These are phyloP conservation scores for Thermomyces lanuginosus DNA, from an alignment of 2,329 filamentous ascomycete species.

Conservation along the genomic window DNA sequence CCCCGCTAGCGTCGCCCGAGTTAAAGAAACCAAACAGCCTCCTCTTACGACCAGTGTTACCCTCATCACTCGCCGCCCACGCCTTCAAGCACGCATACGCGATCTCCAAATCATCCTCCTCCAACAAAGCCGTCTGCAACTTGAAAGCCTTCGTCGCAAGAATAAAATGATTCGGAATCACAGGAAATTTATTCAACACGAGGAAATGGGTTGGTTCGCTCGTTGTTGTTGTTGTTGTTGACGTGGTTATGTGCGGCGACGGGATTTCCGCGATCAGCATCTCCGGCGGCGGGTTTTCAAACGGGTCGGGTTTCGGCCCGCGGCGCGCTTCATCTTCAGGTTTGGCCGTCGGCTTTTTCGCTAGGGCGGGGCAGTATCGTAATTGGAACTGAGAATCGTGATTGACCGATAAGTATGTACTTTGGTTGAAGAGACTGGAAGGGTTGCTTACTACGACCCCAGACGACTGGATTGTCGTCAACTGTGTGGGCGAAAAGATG, in stretches of 20 bases:
- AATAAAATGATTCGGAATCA: slow-evolving; percentile 34
- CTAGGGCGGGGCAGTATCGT: slow-evolving; percentile 33
- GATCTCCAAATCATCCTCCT: slow-evolving; percentile 25
- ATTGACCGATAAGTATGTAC: slow-evolving; percentile 2
- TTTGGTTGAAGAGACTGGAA: neutral
- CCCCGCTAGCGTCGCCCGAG: slow-evolving; percentile 32
- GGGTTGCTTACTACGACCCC: slow-evolving; percentile 18
- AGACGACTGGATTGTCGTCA: slow-evolving; percentile 19
- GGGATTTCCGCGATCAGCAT: slow-evolving; percentile 28
- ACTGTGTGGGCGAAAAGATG: slow-evolving; percentile 25
- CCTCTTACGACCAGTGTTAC: slow-evolving; percentile 2
- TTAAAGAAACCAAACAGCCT: slow-evolving; percentile 35
- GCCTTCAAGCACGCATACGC: slow-evolving; percentile 26
- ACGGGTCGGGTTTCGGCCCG: slow-evolving; percentile 26
- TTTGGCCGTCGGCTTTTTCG: slow-evolving; percentile 23
- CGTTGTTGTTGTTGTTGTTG: slow-evolving; percentile 5
- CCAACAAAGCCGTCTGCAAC: slow-evolving; percentile 28
- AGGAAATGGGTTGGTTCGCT: slow-evolving; percentile 21
- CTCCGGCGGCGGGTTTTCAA: slow-evolving; percentile 26
- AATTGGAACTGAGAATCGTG: slow-evolving; percentile 26
- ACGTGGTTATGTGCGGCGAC: neutral
- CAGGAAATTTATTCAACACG: slow-evolving; percentile 34
- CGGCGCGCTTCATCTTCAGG: slow-evolving; percentile 11
- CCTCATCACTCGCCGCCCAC: slow-evolving; percentile 16
- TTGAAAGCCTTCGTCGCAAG: slow-evolving; percentile 30